Percentiles rank a stretch among this genome's conserved stretches.
Conservation (phyloP, 23 red algal species). For the Gracilaria gracilis region DNA sequence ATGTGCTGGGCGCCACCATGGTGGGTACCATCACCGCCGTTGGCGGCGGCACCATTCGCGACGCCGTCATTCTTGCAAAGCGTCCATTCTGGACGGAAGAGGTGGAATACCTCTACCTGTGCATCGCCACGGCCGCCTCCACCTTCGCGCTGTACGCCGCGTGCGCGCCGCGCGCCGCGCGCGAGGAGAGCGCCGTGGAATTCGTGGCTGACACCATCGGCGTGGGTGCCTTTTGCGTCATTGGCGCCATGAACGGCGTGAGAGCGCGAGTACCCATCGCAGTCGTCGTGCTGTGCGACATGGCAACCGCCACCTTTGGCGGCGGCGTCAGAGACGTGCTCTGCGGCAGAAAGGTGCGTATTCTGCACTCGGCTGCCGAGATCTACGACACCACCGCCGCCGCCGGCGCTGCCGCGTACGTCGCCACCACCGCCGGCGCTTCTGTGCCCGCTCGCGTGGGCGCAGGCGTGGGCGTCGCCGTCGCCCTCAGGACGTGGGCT, state of each 20-base stretch:
- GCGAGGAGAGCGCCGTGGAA: conserved; percentile 19
- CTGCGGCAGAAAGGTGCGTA: conserved; percentile 47
- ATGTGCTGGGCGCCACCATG: conserved; percentile 60
- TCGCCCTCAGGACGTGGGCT: conserved; percentile 19
- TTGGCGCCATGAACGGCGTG: conserved; percentile 67
- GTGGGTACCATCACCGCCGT: conserved; percentile 79
- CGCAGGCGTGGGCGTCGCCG: conserved; percentile 36
- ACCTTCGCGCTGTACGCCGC: conserved; percentile 43
- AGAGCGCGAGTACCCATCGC: conserved; percentile 1
- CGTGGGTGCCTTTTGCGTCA: conserved; percentile 69
- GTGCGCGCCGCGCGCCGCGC: neutral
- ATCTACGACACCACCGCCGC: conserved; percentile 70
- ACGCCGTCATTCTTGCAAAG: conserved; percentile 64
- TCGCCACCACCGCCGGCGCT: conserved; percentile 18
- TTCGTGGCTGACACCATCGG: conserved; percentile 59
- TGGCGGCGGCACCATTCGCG: conserved; percentile 78
- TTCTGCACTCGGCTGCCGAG: conserved; percentile 71
- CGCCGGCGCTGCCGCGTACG: conserved; percentile 47
- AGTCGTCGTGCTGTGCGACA: conserved; percentile 56
- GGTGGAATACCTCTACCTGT: conserved; percentile 47
- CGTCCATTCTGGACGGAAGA: conserved; percentile 61
- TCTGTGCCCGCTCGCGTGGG: neutral
- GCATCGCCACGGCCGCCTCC: conserved; percentile 2
- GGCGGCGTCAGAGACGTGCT: conserved; percentile 71
- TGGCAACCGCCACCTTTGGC: conserved; percentile 76